Percentiles rank a stretch among this genome's conserved stretches.
Evolutionary conservation across 306 rosid genomes (phyloP).

Genomic region (Morella rubra): DNA sequence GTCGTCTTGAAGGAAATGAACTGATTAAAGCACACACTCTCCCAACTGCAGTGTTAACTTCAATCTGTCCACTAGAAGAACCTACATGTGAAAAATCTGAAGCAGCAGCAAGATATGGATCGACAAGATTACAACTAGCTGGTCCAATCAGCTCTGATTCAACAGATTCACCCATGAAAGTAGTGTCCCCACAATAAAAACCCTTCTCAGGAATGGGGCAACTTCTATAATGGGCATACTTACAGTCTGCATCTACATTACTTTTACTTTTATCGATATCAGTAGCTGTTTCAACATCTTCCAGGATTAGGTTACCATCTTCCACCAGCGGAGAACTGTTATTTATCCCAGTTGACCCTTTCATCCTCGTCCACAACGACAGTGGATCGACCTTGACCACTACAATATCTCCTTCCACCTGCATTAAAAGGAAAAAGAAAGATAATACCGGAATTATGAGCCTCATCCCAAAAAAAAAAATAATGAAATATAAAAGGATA

Average conservation of each 20-base stretch:
- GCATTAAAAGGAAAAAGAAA: neutral
- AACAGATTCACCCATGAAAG: conserved; percentile 28
- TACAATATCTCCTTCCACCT: conserved; percentile 91
- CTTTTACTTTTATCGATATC: conserved; percentile 48
- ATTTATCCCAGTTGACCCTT: conserved; percentile 49
- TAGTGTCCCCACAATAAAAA: conserved; percentile 21
- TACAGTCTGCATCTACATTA: conserved; percentile 38
- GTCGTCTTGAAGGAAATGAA: conserved; percentile 75
- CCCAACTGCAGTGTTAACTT: conserved; percentile 44
- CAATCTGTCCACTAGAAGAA: conserved; percentile 40
- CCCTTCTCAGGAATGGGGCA: conserved; percentile 32
- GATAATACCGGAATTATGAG: conserved; percentile 30
- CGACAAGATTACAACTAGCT: conserved; percentile 29
- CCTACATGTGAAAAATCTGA: conserved; percentile 34
- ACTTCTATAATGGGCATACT: conserved; percentile 33
- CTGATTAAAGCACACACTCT: conserved; percentile 53
- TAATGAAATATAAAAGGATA: conserved; percentile 9
- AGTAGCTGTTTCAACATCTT: conserved; percentile 37
- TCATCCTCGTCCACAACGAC: conserved; percentile 73
- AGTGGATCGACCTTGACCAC: conserved; percentile 69
- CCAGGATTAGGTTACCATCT: conserved; percentile 34
- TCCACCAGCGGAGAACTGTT: conserved; percentile 43
- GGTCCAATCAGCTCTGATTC: conserved; percentile 31
- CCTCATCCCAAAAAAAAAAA: conserved; percentile 13
- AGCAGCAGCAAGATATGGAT: conserved; percentile 28